Conservation (phyloP, 2,329 filamentous ascomycete species). For the Lecanicillium sp. region DNA sequence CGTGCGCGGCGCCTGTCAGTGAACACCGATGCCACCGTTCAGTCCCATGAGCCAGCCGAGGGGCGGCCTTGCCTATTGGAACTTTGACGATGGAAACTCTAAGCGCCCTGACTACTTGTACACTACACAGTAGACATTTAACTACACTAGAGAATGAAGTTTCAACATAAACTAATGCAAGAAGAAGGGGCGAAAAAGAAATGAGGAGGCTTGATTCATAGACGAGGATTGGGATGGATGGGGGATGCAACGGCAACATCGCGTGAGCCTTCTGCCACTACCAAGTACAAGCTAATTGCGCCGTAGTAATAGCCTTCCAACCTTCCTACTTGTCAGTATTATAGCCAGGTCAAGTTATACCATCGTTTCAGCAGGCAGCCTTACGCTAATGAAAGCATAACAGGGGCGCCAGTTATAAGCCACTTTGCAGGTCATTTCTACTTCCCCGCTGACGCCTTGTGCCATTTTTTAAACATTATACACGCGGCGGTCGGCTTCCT, state of each 20-base stretch:
- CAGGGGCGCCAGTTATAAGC: too few species aligned
- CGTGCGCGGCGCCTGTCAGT: neutral
- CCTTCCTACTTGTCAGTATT: too few species aligned
- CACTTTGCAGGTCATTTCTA: too few species aligned
- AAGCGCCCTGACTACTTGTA: neutral
- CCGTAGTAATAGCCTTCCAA: too few species aligned
- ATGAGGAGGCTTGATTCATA: neutral
- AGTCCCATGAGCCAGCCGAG: too few species aligned
- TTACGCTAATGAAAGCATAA: conserved; percentile 10
- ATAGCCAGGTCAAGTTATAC: too few species aligned
- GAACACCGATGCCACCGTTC: neutral
- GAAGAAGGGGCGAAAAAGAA: neutral
- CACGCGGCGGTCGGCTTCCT: too few species aligned
- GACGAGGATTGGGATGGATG: neutral
- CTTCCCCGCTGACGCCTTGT: too few species aligned
- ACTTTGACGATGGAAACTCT: conserved; percentile 1
- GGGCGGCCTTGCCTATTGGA: neutral
- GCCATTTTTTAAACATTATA: too few species aligned
- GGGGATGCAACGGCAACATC: conserved; percentile 1
- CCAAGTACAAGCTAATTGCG: too few species aligned
- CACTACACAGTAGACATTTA: too few species aligned
- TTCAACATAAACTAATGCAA: neutral
- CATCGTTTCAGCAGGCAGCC: conserved; percentile 8
- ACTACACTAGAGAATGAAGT: too few species aligned
- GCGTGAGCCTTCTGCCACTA: neutral